Conservation (phyloP, 306 rosid species). For the Senna tora region DNA sequence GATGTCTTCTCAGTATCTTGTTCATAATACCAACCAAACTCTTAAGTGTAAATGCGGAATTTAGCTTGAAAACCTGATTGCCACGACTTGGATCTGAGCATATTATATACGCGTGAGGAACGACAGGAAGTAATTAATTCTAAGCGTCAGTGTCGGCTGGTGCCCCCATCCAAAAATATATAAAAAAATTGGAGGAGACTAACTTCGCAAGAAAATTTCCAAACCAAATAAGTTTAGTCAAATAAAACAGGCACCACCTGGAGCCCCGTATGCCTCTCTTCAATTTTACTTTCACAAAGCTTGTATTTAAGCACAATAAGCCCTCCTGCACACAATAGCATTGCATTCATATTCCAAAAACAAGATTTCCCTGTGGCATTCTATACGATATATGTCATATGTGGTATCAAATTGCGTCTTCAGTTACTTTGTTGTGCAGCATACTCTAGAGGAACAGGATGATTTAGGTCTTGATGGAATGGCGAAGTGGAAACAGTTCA, state of each 20-base stretch:
- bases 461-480: constrained; percentile 16
- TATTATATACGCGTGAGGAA: neutral
- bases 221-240: constrained; percentile 18
- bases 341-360: neutral
- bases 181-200: constrained; percentile 3
- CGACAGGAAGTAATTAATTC: neutral
- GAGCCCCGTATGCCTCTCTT: neutral
- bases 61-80: neutral
- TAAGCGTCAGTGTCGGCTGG: constrained; percentile 3
- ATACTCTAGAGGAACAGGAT: constrained; percentile 1
- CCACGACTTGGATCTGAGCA: constrained; percentile 10
- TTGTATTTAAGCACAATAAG: neutral
- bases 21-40: neutral
- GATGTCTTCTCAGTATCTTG: neutral
- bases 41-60: neutral
- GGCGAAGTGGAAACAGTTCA: constrained; percentile 23
- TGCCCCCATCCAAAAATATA: neutral
- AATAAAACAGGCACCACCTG: constrained; percentile 14
- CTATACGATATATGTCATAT: neutral
- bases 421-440: neutral
- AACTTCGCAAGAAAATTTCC: neutral
- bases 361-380: neutral
- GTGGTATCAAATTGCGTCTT: neutral
- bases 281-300: neutral
- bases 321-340: neutral